These are phyloP conservation scores for Marasmius fiardii DNA, from an alignment of 1,284 basidiomycete species.

Conservation along the genomic window DNA sequence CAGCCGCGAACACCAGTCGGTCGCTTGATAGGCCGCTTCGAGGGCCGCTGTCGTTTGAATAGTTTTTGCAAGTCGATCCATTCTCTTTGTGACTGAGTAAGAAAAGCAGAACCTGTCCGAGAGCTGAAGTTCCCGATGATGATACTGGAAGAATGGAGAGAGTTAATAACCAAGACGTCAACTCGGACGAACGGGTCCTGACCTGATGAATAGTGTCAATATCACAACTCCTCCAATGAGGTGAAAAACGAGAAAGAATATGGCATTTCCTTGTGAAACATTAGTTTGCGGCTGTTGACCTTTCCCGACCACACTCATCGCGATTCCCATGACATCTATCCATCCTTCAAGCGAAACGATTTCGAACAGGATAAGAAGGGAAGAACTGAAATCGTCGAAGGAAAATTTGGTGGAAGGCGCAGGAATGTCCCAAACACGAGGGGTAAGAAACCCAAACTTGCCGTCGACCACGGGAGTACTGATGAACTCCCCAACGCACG, in stretches of 20 bases:
- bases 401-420: conserved; percentile 82
- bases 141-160: conserved; percentile 52
- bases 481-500: conserved; percentile 79
- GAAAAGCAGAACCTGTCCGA: conserved; percentile 79
- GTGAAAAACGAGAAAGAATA: conserved; percentile 95
- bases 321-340: conserved; percentile 87
- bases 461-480: conserved; percentile 49
- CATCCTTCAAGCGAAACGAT: conserved; percentile 96
- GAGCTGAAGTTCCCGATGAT: conserved; percentile 94
- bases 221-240: conserved; percentile 91
- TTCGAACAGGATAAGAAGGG: conserved; percentile 93
- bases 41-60: conserved; percentile 85
- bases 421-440: conserved; percentile 89
- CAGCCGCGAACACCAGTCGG: conserved; percentile 70
- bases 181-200: conserved; percentile 18
- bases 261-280: conserved; percentile 75
- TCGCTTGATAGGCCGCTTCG: conserved; percentile 68
- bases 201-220: conserved; percentile 87
- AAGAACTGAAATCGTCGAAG: conserved; percentile 87
- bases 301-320: conserved; percentile 76
- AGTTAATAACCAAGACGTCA: not conserved
- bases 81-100: conserved; percentile 88
- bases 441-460: conserved; percentile 69
- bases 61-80: conserved; percentile 95
- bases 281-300: conserved; percentile 73